A percentile compares a stretch with the other conserved stretches of the same genome.
These are phyloP conservation scores for Penicillium fimorum DNA, from an alignment of 495 filamentous ascomycete species.

Conservation along the genomic window DNA sequence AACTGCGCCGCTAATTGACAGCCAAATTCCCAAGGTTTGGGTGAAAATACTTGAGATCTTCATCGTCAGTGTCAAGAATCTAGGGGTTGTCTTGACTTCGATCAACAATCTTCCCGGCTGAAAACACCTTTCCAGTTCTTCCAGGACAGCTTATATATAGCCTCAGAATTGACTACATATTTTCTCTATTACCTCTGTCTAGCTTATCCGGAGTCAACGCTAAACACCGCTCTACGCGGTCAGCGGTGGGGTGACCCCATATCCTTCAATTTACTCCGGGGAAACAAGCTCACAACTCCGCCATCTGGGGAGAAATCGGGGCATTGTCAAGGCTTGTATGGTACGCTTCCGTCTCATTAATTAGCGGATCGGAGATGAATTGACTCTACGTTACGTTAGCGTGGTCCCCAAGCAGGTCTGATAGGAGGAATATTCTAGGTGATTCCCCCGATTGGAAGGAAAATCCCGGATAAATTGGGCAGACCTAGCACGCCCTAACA, in stretches of 20 bases:
- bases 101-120: not conserved
- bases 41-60: conserved; percentile 31
- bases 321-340: conserved; percentile 4
- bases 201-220: conserved; percentile 7
- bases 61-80: conserved; percentile 20
- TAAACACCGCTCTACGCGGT: conserved; percentile 4
- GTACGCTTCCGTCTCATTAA: conserved; percentile 4
- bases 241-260: conserved; percentile 18
- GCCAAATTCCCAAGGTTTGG: conserved; percentile 26
- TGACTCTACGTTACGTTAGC: conserved; percentile 6
- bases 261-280: conserved; percentile 19
- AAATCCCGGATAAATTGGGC: conserved; percentile 26
- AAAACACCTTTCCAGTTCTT: not conserved
- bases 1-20: conserved; percentile 22
- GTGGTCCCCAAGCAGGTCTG: conserved; percentile 12
- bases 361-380: conserved; percentile 15
- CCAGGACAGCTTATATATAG: not conserved
- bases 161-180: not conserved
- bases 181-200: not conserved
- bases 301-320: conserved; percentile 17
- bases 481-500: not conserved
- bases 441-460: conserved; percentile 39
- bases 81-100: not conserved
- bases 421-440: conserved; percentile 37
- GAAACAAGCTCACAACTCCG: conserved; percentile 15